A percentile compares a stretch with the other conserved stretches of the same genome.
phyloP scores from a whole-genome alignment of 768 basidiomycete species.

The Termitomyces sp. region DNA sequence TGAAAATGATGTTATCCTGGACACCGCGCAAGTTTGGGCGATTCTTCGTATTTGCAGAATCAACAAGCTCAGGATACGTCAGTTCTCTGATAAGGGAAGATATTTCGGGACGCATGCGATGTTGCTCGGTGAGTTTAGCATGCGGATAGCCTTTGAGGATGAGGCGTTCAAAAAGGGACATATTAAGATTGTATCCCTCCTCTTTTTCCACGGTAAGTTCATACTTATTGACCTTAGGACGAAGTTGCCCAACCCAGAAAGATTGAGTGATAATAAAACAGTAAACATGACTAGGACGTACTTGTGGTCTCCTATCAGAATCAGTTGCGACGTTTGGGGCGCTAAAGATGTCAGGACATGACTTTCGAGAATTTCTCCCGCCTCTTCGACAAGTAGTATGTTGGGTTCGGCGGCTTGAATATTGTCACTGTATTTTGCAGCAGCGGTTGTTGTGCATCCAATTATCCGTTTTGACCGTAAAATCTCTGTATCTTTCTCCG shows the following conservation, averaged over 20 bases:
- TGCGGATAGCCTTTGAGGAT: constrained; percentile 64
- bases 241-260: constrained; percentile 39
- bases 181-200: constrained; percentile 64
- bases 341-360: background rate
- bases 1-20: background rate
- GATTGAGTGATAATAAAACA: background rate
- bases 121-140: constrained; percentile 50
- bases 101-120: constrained; percentile 76
- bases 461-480: background rate
- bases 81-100: constrained; percentile 56
- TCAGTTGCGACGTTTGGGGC: background rate
- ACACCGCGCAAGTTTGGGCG: background rate
- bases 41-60: constrained; percentile 31
- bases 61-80: constrained; percentile 63
- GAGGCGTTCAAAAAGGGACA: constrained; percentile 67
- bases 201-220: constrained; percentile 60
- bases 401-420: background rate
- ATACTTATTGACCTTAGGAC: constrained; percentile 71
- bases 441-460: constrained; percentile 3
- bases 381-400: background rate
- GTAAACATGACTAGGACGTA: background rate
- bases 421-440: background rate
- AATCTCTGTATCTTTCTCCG: background rate
- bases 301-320: constrained; percentile 4
- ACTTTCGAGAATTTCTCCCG: constrained; percentile 2